Evolutionary conservation across 208 protist species (phyloP).

Genomic region (Angomonas deanei): DNA sequence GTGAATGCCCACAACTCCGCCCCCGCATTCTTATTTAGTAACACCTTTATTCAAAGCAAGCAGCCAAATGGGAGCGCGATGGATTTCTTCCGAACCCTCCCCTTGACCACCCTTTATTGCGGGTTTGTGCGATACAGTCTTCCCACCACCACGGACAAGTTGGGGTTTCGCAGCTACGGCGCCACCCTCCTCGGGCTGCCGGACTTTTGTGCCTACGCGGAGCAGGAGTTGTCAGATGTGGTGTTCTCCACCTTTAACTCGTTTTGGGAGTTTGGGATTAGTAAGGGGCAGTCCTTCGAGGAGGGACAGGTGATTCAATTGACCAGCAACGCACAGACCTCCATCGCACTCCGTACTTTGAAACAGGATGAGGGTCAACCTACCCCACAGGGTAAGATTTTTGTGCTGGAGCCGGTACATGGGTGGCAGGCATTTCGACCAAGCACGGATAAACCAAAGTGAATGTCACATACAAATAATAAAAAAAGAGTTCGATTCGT

Average conservation of each 20-base stretch:
- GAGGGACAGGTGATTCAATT: slow-evolving; percentile 7
- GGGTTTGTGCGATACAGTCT: slow-evolving; percentile 10
- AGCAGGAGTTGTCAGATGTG: slow-evolving; percentile 3
- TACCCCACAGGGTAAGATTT: slow-evolving; percentile 2
- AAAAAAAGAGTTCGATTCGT: too few species aligned
- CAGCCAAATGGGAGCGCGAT: neutral
- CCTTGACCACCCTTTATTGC: slow-evolving; percentile 13
- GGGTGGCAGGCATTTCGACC: slow-evolving; percentile 7
- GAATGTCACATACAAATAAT: neutral
- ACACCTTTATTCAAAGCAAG: slow-evolving; percentile 5
- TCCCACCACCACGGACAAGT: neutral
- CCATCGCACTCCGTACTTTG: slow-evolving; percentile 5
- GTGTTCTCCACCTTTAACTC: slow-evolving; percentile 13
- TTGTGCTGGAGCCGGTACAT: slow-evolving; percentile 17
- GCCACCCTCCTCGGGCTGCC: slow-evolving; percentile 15
- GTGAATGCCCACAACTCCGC: slow-evolving; percentile 10
- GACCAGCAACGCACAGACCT: neutral
- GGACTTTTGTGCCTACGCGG: slow-evolving; percentile 13
- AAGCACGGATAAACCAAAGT: neutral
- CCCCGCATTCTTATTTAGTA: slow-evolving; percentile 9
- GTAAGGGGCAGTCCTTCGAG: neutral
- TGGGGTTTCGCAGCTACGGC: slow-evolving; percentile 19
- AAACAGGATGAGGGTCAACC: neutral
- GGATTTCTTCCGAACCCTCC: slow-evolving; percentile 14
- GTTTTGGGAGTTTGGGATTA: slow-evolving; percentile 10